Base-by-base conservation (phyloP, 371 early-diverging fungal species). In the Rhizopus sp. region DNA sequence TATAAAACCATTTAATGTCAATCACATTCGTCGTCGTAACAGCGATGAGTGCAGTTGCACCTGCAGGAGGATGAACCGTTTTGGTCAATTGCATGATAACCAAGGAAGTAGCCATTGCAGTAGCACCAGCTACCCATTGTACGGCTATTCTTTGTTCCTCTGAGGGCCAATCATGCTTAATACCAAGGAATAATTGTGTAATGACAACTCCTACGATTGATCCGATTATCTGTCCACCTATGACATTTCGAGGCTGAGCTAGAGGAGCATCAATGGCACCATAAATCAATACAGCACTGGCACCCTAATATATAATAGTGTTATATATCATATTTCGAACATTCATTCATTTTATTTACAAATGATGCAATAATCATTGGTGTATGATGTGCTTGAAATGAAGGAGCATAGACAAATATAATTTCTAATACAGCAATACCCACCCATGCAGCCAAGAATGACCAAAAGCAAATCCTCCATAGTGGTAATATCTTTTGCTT, bases 1-100 rank as follows among this genome's bases (percentile, higher is more conserved):
- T 78, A 54, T 83, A 90, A 57, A 82, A 68, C 66, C 82, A 89
- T 0, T 86, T 83, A 0, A 86, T 69, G 0, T 72, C 66, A 2
- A 75, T 68, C 16, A 83, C 70, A 3, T 50, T 68, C 1, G 57
- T 37, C 5, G 80, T 74, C 0, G 76, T 62, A 4, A 78, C 79
- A 5, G 88, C 88, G 32, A 91, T 74, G 47, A 89, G 64, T 0
- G 91, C 87, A 0, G 92, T 83, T 0, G 92, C 91, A 10, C 78
- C 78, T 3, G 83, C 89, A 5, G 92, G 92, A 10, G 92, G 91
- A 48, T 92, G 91, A 6, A 88, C 80, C 0, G 86, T 87, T 37
- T 81, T 81, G 0, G 86, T 85, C 23, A 88, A 49, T 41, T 87
- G 89, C 89, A 90, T 92, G 3, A 77, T 30, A 0, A 75, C 57